Conservation (phyloP, 2,329 filamentous ascomycete genomes). For the Diplodia sapinea region DNA sequence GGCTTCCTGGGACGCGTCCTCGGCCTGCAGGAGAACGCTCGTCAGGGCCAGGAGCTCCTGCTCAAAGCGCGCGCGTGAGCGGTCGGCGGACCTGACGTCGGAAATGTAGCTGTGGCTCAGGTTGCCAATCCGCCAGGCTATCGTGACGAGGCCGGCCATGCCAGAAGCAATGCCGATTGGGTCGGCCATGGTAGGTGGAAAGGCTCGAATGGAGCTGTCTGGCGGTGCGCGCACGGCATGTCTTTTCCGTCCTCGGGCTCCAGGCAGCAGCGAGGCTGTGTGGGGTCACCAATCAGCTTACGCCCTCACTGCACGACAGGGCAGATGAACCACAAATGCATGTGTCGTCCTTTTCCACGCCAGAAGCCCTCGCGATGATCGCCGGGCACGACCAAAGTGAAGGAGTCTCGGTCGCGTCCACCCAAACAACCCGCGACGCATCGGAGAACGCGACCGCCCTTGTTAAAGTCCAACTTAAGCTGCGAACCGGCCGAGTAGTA, state of each 20-base stretch:
- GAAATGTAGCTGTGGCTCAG: slow-evolving; percentile 8
- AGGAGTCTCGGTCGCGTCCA: no score
- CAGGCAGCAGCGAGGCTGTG: background rate
- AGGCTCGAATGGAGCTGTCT: background rate
- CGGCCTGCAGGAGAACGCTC: background rate
- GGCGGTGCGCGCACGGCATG: background rate
- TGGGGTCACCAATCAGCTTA: no score
- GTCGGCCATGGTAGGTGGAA: background rate
- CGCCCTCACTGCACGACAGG: no score
- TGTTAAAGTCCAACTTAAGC: no score
- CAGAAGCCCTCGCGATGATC: no score
- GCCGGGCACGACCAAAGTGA: no score
- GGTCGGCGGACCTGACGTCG: background rate
- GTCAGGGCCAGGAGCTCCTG: background rate
- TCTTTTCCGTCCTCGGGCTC: background rate
- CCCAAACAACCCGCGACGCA: no score
- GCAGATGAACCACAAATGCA: no score
- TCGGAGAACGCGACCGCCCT: no score
- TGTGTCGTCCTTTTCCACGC: no score
- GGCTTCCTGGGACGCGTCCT: background rate
- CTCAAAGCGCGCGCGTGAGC: background rate
- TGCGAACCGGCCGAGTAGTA: no score
- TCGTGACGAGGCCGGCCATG: background rate
- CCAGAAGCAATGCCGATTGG: background rate
- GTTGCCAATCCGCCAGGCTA: background rate